Conservation (phyloP, 192 early-diverging fungal species). For the Coemansia sp. region DNA sequence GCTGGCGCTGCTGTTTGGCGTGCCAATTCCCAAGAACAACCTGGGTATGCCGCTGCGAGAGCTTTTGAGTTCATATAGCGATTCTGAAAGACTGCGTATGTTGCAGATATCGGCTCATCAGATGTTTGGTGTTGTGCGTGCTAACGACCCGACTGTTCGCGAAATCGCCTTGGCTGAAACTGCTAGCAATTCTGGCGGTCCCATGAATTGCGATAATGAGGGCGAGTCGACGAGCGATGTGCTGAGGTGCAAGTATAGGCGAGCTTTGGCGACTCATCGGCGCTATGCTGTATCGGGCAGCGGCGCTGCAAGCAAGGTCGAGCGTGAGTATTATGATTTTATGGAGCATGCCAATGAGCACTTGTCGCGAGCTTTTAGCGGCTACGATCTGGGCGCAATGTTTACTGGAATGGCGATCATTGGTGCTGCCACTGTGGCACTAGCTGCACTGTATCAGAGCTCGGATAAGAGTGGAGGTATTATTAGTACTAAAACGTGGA, state of each 20-base stretch:
- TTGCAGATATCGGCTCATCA: conserved; percentile 67
- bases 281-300: neutral
- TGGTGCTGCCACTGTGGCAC: conserved; percentile 8
- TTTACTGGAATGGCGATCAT: conserved; percentile 31
- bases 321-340: conserved; percentile 36
- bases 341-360: conserved; percentile 36
- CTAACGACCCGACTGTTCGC: conserved; percentile 22
- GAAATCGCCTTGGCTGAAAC: neutral
- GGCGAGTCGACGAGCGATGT: neutral
- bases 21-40: conserved; percentile 55
- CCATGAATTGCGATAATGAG: conserved; percentile 2
- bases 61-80: conserved; percentile 33
- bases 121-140: conserved; percentile 46
- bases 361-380: conserved; percentile 42
- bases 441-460: conserved; percentile 18
- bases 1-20: conserved; percentile 53
- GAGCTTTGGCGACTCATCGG: conserved; percentile 21
- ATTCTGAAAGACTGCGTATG: conserved; percentile 43
- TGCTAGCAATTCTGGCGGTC: neutral
- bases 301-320: neutral
- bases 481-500: conserved; percentile 7
- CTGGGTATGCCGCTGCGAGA: conserved; percentile 48
- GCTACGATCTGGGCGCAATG: conserved; percentile 50
- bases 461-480: conserved; percentile 7
- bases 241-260: conserved; percentile 40